phyloP scores from a whole-genome alignment of 2,329 filamentous ascomycete species.

The Intubia oerlemansii region DNA sequence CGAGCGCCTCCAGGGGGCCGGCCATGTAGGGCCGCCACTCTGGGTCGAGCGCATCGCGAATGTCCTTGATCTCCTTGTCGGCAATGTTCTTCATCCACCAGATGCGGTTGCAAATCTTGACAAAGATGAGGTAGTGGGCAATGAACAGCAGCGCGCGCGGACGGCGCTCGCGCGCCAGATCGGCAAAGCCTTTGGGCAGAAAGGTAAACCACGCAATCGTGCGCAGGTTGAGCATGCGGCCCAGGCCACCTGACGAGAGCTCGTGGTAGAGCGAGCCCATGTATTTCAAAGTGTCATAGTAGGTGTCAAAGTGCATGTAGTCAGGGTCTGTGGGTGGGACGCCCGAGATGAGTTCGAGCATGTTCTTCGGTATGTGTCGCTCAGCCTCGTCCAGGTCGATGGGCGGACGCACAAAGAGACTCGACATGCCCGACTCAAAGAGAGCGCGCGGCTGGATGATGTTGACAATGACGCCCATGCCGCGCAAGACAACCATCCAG shows the following conservation, averaged over 20 bases:
- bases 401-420: conserved; percentile 26
- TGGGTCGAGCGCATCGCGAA: conserved; percentile 17
- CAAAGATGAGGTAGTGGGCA: conserved; percentile 28
- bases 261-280: conserved; percentile 30
- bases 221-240: conserved; percentile 23
- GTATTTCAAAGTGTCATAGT: conserved; percentile 24
- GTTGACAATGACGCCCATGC: conserved; percentile 27
- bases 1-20: conserved; percentile 19
- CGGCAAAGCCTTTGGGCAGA: conserved; percentile 21
- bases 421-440: conserved; percentile 20
- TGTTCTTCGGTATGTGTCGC: conserved; percentile 21
- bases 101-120: conserved; percentile 18
- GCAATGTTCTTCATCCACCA: conserved; percentile 31
- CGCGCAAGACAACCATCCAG: conserved; percentile 34
- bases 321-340: conserved; percentile 22
- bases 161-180: conserved; percentile 18
- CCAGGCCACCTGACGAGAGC: conserved; percentile 19
- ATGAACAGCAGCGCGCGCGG: conserved; percentile 29
- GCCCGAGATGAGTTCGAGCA: conserved; percentile 26
- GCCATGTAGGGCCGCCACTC: conserved; percentile 20
- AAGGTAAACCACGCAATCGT: conserved; percentile 32
- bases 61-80: conserved; percentile 22
- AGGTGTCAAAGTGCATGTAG: conserved; percentile 16
- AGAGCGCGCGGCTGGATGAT: conserved; percentile 14
- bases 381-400: conserved; percentile 22